Evolutionary conservation across 1,284 basidiomycete species (phyloP).

Genomic region (Moesziomyces parantarcticus): DNA sequence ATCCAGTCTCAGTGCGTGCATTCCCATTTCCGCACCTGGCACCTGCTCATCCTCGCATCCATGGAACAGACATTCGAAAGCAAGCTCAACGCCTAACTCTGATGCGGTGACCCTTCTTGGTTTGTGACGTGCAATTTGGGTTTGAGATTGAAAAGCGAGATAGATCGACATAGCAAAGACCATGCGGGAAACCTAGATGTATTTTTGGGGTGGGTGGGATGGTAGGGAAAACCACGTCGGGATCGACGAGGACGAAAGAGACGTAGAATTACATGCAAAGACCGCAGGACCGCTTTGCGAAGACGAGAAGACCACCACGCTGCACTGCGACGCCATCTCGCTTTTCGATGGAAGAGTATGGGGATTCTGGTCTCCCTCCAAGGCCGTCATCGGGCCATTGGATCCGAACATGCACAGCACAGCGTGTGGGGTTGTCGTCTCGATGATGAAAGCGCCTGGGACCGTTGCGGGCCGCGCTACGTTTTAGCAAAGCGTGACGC

Average conservation of each 20-base stretch:
- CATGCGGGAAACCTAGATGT: not conserved
- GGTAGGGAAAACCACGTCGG: too few relatives aligned
- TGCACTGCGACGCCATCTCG: slow-evolving; percentile 29
- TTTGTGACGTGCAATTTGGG: slow-evolving; percentile 3
- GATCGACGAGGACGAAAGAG: slow-evolving; percentile 1
- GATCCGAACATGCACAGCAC: slow-evolving; percentile 1
- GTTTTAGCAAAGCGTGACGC: too few relatives aligned
- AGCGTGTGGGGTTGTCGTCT: too few relatives aligned
- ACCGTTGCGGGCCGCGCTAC: too few relatives aligned
- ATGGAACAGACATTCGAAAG: too few relatives aligned
- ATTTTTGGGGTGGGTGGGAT: slow-evolving; percentile 11
- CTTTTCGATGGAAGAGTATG: slow-evolving; percentile 28
- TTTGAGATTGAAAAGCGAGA: slow-evolving; percentile 42
- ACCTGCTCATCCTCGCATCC: too few relatives aligned
- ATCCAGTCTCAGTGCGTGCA: too few relatives aligned
- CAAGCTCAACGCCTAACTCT: too few relatives aligned
- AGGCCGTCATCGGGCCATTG: not conserved
- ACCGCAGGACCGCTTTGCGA: not conserved
- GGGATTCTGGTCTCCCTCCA: slow-evolving; percentile 15
- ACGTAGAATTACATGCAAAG: slow-evolving; percentile 44
- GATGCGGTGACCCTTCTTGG: too few relatives aligned
- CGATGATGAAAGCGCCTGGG: too few relatives aligned
- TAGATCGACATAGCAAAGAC: not conserved
- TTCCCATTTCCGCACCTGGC: too few relatives aligned
- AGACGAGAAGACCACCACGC: not conserved